A percentile compares a stretch with the other conserved stretches of the same genome.
phyloP scores from a whole-genome alignment of 805 yeast species.

The Lachancea lanzarotensis region DNA sequence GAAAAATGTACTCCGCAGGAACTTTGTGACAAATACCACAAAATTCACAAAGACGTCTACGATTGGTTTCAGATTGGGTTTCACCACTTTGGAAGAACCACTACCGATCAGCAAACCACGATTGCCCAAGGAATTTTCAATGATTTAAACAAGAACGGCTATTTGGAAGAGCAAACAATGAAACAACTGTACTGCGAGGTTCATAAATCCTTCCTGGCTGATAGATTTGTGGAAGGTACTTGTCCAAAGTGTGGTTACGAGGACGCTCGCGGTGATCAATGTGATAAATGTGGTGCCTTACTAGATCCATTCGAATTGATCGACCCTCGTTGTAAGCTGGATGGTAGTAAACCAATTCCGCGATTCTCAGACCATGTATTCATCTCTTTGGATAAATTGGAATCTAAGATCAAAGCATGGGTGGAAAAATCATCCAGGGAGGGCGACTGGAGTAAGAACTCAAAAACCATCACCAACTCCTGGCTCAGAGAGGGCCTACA shows the following conservation, averaged over 20 bases:
- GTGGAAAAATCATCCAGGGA: constrained; percentile 54
- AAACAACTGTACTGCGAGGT: constrained; percentile 87
- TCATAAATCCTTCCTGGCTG: constrained; percentile 90
- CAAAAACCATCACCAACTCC: constrained; percentile 78
- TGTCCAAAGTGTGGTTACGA: constrained; percentile 94
- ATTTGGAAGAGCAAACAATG: constrained; percentile 77
- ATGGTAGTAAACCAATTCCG: constrained; percentile 72
- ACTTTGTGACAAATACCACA: constrained; percentile 85
- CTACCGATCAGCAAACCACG: constrained; percentile 84
- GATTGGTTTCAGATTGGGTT: constrained; percentile 96
- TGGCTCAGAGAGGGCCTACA: constrained; percentile 93
- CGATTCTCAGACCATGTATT: constrained; percentile 81
- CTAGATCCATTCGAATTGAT: constrained; percentile 90
- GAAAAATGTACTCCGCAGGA: constrained; percentile 84
- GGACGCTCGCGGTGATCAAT: constrained; percentile 99
- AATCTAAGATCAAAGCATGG: constrained; percentile 71
- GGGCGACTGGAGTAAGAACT: constrained; percentile 90
- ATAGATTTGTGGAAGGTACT: constrained; percentile 93
- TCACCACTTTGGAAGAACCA: constrained; percentile 94
- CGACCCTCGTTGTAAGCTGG: constrained; percentile 93
- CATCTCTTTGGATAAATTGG: constrained; percentile 75
- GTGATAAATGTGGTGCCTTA: constrained; percentile 91
- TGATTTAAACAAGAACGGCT: constrained; percentile 69
- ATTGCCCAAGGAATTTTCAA: constrained; percentile 91
- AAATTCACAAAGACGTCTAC: constrained; percentile 81